Evolutionary conservation across 257 asterid species (phyloP), one percentile per base, ranked within the genome.

Genomic region (Mentha longifolia): DNA sequence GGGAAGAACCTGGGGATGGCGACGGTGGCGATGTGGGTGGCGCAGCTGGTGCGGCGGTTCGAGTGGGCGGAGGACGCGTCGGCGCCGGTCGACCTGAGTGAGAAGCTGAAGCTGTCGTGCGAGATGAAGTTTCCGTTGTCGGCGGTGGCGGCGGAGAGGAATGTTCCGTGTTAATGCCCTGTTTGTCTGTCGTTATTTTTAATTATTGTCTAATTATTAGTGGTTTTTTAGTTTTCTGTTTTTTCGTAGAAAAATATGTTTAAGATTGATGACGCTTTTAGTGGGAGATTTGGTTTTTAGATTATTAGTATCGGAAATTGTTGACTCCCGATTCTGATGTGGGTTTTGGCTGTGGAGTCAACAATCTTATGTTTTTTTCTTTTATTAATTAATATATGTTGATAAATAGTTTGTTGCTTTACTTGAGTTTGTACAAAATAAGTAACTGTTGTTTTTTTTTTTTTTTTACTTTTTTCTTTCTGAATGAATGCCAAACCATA

Each of bases 21-120:
- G 12, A 87, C 92, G 17, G 92, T 87, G 33, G 79, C 78, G 0
- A 56, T 65, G 3, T 87, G 92, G 92, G 89, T 87, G 71, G 89
- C 88, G 61, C 46, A 77, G 82, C 74, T 87, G 7, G 86, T 87
- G 7, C 54, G 65, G 6, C 22, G 31, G 42, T 84, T 74, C 42
- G 79, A 80, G 70, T 86, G 87, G 86, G 52, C 39, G 46, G 87
- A 14, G 72, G 80, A 75, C 17, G 35, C 9, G 66, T 19, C 5
- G 43, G 30, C 63, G 14, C 84, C 82, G 61, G 89, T 84, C 33
- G 86, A 72, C 4, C 60, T 86, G 76, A 51, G 72, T 0, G 92
- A 86, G 81, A 67, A 63, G 35, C 15, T 86, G 83, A 86, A 84
- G 78, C 57, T 86, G 61, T 84, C 92, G 3, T 82, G 88, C 33